Evolutionary conservation across 768 basidiomycete genomes (phyloP).

Genomic region (Kwoniella heveanensis): DNA sequence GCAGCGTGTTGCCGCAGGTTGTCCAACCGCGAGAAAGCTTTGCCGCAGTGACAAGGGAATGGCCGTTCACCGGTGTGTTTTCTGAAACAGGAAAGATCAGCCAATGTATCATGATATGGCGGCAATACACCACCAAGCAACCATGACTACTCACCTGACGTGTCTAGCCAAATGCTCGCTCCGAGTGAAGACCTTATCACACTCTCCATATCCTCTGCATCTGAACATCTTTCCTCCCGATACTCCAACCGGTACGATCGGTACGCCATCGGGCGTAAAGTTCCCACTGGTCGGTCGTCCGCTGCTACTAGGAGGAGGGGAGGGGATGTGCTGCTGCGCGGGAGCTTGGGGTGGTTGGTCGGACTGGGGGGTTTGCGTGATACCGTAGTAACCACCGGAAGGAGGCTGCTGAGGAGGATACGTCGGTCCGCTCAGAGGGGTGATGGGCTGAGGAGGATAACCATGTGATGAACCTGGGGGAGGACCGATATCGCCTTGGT

Average conservation of each 20-base stretch:
- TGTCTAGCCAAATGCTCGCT: constrained; percentile 95
- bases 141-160: constrained; percentile 68
- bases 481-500: constrained; percentile 25
- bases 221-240: constrained; percentile 76
- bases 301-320: constrained; percentile 42
- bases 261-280: constrained; percentile 48
- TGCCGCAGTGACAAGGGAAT: constrained; percentile 92
- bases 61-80: constrained; percentile 98
- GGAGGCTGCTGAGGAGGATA: constrained; percentile 40
- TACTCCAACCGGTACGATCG: constrained; percentile 48
- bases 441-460: constrained; percentile 39
- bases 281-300: constrained; percentile 32
- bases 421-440: constrained; percentile 31
- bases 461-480: constrained; percentile 37
- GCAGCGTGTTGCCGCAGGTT: constrained; percentile 96
- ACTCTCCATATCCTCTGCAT: constrained; percentile 91
- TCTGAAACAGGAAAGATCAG: constrained; percentile 58
- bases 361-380: constrained; percentile 29
- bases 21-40: constrained; percentile 93
- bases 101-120: too few relatives aligned
- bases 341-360: constrained; percentile 9
- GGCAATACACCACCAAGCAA: constrained; percentile 1
- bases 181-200: constrained; percentile 93
- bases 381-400: constrained; percentile 40
- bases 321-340: constrained; percentile 35